phyloP scores from a whole-genome alignment of 1,284 basidiomycete genomes.

The Rhodotorula sp. region DNA sequence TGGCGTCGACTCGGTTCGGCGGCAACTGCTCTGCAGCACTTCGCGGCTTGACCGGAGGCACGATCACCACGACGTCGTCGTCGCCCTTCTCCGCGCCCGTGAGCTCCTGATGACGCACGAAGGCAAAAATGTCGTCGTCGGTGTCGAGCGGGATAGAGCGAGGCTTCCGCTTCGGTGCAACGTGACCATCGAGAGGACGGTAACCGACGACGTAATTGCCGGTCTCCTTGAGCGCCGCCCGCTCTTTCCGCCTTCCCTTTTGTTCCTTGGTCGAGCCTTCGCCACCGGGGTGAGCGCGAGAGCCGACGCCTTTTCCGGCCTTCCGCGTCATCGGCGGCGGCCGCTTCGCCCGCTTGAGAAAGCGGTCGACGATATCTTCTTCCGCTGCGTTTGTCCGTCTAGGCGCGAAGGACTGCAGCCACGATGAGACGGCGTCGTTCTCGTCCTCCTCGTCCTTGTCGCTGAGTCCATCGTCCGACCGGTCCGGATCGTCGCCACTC shows the following conservation, averaged over 20 bases:
- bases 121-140: slow-evolving; percentile 26
- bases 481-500: slow-evolving; percentile 25
- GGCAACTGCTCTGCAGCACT: background rate
- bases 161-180: background rate
- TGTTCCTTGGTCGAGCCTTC: background rate
- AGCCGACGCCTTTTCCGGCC: background rate
- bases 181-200: background rate
- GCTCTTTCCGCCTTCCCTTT: background rate
- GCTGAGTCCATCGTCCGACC: slow-evolving; percentile 5
- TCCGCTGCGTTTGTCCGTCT: background rate
- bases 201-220: background rate
- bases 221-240: background rate
- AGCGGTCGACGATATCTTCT: slow-evolving; percentile 40
- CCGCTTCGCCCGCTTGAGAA: slow-evolving; percentile 30
- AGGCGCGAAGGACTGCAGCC: slow-evolving; percentile 36
- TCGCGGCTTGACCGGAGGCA: background rate
- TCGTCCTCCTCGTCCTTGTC: slow-evolving; percentile 30
- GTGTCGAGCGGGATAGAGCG: slow-evolving; percentile 30
- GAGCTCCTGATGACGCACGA: background rate
- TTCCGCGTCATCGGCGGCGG: background rate
- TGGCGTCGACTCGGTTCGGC: background rate
- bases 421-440: slow-evolving; percentile 33
- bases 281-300: too few relatives aligned
- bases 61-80: background rate
- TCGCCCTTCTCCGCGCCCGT: background rate